These are phyloP conservation scores for Forsythia viridissima DNA, from an alignment of 257 asterid genomes.

Conservation along the genomic window DNA sequence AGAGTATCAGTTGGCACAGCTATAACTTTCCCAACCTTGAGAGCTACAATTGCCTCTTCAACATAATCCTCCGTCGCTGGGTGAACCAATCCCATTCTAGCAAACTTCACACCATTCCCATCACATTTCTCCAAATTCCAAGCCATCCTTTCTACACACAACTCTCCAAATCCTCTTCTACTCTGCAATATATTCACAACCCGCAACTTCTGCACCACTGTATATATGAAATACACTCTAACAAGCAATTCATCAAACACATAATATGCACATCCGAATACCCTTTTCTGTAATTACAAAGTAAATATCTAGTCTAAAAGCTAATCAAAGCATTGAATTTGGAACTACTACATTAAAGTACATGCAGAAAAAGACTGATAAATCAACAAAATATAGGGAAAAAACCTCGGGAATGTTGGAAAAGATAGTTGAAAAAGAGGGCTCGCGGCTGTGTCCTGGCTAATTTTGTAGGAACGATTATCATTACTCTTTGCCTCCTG, in stretches of 20 bases:
- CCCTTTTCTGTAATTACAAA: neutral
- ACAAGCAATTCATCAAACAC: neutral
- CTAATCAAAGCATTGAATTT: neutral
- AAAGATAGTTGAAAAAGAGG: constrained; percentile 22
- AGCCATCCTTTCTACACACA: constrained; percentile 39
- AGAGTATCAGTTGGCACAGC: constrained; percentile 96
- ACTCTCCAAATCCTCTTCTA: constrained; percentile 39
- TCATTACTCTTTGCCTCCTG: constrained; percentile 9
- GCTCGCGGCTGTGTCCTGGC: constrained; percentile 16
- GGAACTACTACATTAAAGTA: neutral
- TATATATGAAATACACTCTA: neutral
- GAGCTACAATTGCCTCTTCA: constrained; percentile 68
- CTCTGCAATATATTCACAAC: constrained; percentile 24
- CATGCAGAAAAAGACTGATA: neutral
- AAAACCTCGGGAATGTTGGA: constrained; percentile 33
- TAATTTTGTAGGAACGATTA: constrained; percentile 16
- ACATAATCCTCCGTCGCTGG: constrained; percentile 69
- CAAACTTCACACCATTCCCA: constrained; percentile 29
- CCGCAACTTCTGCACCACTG: constrained; percentile 34
- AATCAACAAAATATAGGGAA: constrained; percentile 5
- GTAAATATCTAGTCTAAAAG: too few relatives aligned
- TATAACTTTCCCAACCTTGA: constrained; percentile 72
- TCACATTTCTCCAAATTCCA: constrained; percentile 44
- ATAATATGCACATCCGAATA: neutral
- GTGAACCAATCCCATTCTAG: constrained; percentile 45